Evolutionary conservation across 2,329 filamentous ascomycete genomes (phyloP).

Genomic region (Phialophora expanda): DNA sequence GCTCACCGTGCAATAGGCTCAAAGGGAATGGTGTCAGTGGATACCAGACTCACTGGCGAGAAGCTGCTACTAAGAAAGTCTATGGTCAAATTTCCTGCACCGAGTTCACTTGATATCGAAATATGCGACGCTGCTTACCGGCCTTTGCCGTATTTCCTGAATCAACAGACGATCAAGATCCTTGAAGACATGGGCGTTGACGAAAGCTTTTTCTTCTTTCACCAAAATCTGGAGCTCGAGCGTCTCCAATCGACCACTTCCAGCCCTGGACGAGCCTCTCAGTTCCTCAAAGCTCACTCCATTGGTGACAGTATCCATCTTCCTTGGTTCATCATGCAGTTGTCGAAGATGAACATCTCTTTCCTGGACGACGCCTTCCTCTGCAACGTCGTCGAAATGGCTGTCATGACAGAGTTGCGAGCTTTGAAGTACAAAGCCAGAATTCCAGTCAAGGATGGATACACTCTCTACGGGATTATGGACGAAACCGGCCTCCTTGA

Average conservation of each 20-base stretch:
- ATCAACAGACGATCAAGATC: conserved; percentile 83
- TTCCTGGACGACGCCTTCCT: conserved; percentile 74
- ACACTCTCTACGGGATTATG: conserved; percentile 82
- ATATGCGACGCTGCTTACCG: conserved; percentile 73
- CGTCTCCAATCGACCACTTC: conserved; percentile 65
- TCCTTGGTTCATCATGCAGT: conserved; percentile 64
- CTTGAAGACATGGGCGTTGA: conserved; percentile 75
- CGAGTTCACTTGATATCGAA: conserved; percentile 63
- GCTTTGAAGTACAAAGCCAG: conserved; percentile 78
- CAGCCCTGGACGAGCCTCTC: conserved; percentile 65
- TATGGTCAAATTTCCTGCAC: conserved; percentile 77
- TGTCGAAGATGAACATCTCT: conserved; percentile 64
- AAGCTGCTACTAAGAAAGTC: conserved; percentile 69
- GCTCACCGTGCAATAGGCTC: conserved; percentile 53
- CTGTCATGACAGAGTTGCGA: conserved; percentile 72
- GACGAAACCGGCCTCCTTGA: conserved; percentile 74
- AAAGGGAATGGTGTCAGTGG: conserved; percentile 79
- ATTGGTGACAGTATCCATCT: conserved; percentile 67
- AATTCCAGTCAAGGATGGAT: conserved; percentile 71
- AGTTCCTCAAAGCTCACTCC: conserved; percentile 67
- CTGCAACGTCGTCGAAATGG: conserved; percentile 70
- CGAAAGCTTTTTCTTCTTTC: conserved; percentile 63
- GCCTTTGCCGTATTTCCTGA: conserved; percentile 72
- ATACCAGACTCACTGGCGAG: conserved; percentile 63
- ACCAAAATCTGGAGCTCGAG: conserved; percentile 68